These are phyloP conservation scores for Nelumbo lutea DNA, from an alignment of 164 flowering plant genomes.

Conservation along the genomic window DNA sequence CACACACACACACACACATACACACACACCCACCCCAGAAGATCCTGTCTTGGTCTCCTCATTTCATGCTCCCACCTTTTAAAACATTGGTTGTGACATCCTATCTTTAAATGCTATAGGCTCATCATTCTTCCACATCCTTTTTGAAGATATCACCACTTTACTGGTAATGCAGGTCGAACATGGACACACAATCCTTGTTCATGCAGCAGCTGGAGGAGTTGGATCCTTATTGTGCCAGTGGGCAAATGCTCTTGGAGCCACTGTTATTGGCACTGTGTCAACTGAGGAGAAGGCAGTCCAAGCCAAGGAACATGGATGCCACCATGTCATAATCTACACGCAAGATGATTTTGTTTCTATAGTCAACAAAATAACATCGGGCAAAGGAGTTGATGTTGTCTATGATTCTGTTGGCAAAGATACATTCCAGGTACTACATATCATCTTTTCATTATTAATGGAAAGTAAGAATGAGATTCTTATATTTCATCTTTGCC, in stretches of 20 bases:
- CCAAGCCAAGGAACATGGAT: conserved; percentile 83
- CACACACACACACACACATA: too few species aligned
- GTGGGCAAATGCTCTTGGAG: conserved; percentile 89
- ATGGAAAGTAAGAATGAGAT: not conserved
- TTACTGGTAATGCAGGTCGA: conserved; percentile 48
- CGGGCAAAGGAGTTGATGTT: conserved; percentile 28
- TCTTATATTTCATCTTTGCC: too few species aligned
- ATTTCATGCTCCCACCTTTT: too few species aligned
- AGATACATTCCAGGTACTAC: conserved; percentile 30
- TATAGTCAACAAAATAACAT: conserved; percentile 20
- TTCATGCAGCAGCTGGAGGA: conserved; percentile 98
- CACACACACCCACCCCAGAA: too few species aligned
- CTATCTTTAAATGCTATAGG: too few species aligned
- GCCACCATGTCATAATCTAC: conserved; percentile 69
- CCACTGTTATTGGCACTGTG: conserved; percentile 93
- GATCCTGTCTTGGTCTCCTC: too few species aligned
- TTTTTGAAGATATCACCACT: not conserved
- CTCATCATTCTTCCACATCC: too few species aligned
- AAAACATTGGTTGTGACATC: too few species aligned
- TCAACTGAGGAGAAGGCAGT: conserved; percentile 79
- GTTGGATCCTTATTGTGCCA: conserved; percentile 90
- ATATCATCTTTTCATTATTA: not conserved
- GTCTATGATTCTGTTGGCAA: conserved; percentile 37
- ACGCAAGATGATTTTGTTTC: conserved; percentile 65
- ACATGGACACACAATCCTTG: conserved; percentile 70